phyloP scores from a whole-genome alignment of 2,329 filamentous ascomycete species.

The Colletotrichum viniferum region DNA sequence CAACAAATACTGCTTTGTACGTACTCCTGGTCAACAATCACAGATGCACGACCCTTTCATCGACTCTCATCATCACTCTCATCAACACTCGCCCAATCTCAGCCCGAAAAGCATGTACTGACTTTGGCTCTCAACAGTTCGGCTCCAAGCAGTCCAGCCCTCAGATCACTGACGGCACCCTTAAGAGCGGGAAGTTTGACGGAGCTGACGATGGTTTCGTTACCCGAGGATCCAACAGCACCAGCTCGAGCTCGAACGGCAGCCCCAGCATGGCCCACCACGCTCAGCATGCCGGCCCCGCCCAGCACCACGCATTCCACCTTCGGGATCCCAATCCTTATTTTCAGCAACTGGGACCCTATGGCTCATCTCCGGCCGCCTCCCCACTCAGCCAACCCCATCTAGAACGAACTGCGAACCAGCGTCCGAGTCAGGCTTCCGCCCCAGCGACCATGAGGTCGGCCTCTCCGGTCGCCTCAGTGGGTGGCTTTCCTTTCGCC shows the following conservation, averaged over 20 bases:
- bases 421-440: constrained; percentile 30
- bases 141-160: constrained; percentile 63
- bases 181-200: constrained; percentile 48
- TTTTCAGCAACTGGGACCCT: constrained; percentile 27
- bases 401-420: constrained; percentile 32
- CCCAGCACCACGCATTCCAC: constrained; percentile 47
- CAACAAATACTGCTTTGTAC: constrained; percentile 99
- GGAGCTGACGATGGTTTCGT: constrained; percentile 41
- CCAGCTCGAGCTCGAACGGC: constrained; percentile 38
- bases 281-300: constrained; percentile 37
- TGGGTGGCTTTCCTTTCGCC: constrained; percentile 49
- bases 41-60: constrained; percentile 23
- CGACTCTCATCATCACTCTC: constrained; percentile 18
- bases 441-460: constrained; percentile 40
- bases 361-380: constrained; percentile 37
- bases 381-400: constrained; percentile 32
- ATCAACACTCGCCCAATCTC: constrained; percentile 8
- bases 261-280: constrained; percentile 41
- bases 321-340: constrained; percentile 17
- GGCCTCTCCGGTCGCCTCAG: constrained; percentile 49
- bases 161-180: constrained; percentile 52
- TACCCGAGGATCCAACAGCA: constrained; percentile 36
- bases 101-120: constrained; percentile 38
- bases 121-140: constrained; percentile 54
- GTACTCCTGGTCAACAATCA: constrained; percentile 58